These are phyloP conservation scores for Pterulicium gracile DNA, from an alignment of 1,284 basidiomycete species.

Conservation along the genomic window DNA sequence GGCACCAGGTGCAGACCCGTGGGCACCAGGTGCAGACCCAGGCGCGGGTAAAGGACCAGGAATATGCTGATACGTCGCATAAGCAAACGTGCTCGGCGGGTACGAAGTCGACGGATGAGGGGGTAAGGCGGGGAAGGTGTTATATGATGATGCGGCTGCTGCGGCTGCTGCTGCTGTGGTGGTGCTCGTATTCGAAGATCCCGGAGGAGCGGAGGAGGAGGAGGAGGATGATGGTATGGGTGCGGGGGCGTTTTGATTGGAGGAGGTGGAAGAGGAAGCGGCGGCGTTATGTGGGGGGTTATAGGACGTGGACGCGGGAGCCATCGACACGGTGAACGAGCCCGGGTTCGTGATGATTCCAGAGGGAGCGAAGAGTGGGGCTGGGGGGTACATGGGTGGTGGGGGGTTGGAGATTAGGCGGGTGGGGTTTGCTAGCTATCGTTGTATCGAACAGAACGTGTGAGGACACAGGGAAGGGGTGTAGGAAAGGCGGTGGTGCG, in stretches of 20 bases:
- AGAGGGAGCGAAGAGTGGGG: neutral
- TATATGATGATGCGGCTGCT: conserved; percentile 9
- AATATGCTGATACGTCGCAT: no score
- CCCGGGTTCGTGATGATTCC: neutral
- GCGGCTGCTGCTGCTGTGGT: conserved; percentile 9
- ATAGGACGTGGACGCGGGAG: conserved; percentile 10
- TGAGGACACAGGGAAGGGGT: no score
- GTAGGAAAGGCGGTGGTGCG: conserved; percentile 15
- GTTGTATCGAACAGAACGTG: no score
- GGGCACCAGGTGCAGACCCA: no score
- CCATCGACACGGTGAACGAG: no score
- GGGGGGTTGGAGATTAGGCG: conserved; percentile 52
- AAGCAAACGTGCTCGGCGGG: no score
- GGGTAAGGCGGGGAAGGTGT: no score
- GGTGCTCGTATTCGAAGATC: conserved; percentile 15
- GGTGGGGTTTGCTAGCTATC: conserved; percentile 58
- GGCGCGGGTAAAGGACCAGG: no score
- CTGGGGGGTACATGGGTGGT: conserved; percentile 40
- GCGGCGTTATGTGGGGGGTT: conserved; percentile 12
- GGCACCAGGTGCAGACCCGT: no score
- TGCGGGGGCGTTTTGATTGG: conserved; percentile 15
- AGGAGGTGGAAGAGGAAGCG: conserved; percentile 14
- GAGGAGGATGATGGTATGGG: conserved; percentile 39
- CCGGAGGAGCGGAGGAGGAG: conserved; percentile 15
- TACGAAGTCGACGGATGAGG: no score